Evolutionary conservation across 2,329 filamentous ascomycete genomes (phyloP), one percentile per base, ranked within the genome.

Genomic region (Penicillium sp.): DNA sequence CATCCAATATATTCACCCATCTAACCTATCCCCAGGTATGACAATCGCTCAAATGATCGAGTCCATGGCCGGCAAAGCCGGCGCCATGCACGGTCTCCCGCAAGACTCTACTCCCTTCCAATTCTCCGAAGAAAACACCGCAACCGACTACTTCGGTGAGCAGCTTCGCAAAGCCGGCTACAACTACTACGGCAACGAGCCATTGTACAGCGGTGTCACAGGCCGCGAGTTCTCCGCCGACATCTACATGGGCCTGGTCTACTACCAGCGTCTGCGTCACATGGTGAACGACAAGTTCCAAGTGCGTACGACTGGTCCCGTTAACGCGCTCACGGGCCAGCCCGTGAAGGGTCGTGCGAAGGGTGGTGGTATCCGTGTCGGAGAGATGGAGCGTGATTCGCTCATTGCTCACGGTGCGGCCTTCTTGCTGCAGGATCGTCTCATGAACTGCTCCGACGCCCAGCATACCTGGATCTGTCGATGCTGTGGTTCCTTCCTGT

Each of bases 221-320:
- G 94, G 94, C 60, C 87, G 96, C 73, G 93, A 97, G 75, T 87
- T 99, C 39, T 87, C 87, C 20, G 93, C 92, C 7, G 94, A 99
- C 72, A 97, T 99, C 69, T 99, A 96, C 78, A 85, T 97, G 57
- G 94, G 94, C 45, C 87, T 97, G 11, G 94, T 99, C 59, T 97
- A 97, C 82, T 99, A 99, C 81, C 94, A 99, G 78, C 88, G 94
- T 74, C 83, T 99, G 59, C 84, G 94, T 73, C 94, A 99, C 87
- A 99, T 99, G 94, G 94, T 99, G 55, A 97, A 97, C 83, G 94
- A 99, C 77, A 99, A 99, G 78, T 99, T 90, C 82, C 94, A 99
- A 76, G 94, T 97, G 54, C 87, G 94, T 75, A 97, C 94, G 3
- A 97, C 94, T 0, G 94, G 94, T 53, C 92, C 92, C 1, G 89